Conservation (phyloP, 192 early-diverging fungal genomes). For the Entophlyctis helioformis region DNA sequence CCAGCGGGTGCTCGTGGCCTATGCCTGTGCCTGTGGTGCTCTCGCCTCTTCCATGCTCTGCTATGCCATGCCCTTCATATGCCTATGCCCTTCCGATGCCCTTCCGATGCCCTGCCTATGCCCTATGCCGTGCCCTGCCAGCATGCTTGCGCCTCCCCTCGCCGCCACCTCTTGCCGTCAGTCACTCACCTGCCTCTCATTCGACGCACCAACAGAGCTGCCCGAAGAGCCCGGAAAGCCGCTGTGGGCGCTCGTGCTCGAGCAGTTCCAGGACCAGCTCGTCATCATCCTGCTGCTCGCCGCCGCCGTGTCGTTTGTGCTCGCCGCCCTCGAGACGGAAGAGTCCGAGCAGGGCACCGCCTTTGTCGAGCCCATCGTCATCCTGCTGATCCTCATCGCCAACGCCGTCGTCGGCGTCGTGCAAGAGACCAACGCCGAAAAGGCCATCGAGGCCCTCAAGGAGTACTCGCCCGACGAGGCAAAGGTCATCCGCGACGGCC, state of each 20-base stretch:
- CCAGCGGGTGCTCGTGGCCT: too few species aligned
- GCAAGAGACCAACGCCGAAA: slow-evolving; percentile 94
- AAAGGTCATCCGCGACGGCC: slow-evolving; percentile 72
- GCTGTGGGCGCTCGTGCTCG: slow-evolving; percentile 82
- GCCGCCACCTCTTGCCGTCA: neutral
- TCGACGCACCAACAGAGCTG: slow-evolving; percentile 40
- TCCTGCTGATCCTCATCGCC: slow-evolving; percentile 93
- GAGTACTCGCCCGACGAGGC: slow-evolving; percentile 96
- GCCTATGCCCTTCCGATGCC: too few species aligned
- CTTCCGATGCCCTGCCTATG: too few species aligned
- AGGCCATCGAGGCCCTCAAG: slow-evolving; percentile 92
- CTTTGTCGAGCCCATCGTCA: slow-evolving; percentile 96
- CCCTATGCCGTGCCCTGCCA: too few species aligned
- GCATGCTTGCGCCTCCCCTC: too few species aligned
- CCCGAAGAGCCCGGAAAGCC: slow-evolving; percentile 85
- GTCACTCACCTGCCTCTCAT: neutral
- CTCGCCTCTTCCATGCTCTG: too few species aligned
- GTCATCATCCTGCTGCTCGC: slow-evolving; percentile 89
- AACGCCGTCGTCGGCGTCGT: slow-evolving; percentile 95
- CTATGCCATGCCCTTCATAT: too few species aligned
- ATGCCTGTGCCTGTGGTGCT: too few species aligned
- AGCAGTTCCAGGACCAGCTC: slow-evolving; percentile 98
- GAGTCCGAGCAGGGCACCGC: slow-evolving; percentile 63
- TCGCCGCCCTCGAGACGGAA: slow-evolving; percentile 72
- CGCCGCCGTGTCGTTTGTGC: slow-evolving; percentile 82